phyloP scores from a whole-genome alignment of 257 asterid genomes.

The Gentiana straminea region DNA sequence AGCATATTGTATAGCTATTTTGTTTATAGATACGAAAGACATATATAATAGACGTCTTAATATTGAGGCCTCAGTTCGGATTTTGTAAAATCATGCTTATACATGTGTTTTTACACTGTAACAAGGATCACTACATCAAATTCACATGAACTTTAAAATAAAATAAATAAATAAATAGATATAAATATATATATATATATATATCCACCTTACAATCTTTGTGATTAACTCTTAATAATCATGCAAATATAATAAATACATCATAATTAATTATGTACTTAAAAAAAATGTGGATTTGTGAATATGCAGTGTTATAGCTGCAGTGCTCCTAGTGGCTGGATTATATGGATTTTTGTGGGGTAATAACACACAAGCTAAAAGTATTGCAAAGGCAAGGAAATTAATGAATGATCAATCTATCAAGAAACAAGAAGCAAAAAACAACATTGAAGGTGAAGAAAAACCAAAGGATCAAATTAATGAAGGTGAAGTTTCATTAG shows the following conservation, averaged over 20 bases:
- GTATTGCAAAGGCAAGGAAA: too few relatives aligned
- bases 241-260: not conserved
- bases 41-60: too few relatives aligned
- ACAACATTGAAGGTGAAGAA: constrained; percentile 1
- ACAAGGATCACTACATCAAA: too few relatives aligned
- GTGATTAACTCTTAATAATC: not conserved
- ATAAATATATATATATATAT: not conserved
- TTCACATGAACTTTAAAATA: too few relatives aligned
- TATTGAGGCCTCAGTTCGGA: too few relatives aligned
- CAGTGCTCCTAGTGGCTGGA: constrained; percentile 32
- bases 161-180: not conserved
- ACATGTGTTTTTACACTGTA: too few relatives aligned
- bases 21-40: too few relatives aligned
- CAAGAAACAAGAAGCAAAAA: too few relatives aligned
- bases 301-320: constrained; percentile 35
- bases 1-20: too few relatives aligned
- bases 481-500: constrained; percentile 14
- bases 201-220: not conserved
- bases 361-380: constrained; percentile 24
- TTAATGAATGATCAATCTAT: too few relatives aligned
- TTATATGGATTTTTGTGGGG: constrained; percentile 52
- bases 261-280: not conserved
- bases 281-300: not conserved
- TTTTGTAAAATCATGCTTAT: too few relatives aligned
- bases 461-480: constrained; percentile 6